Percentiles rank a stretch among this genome's conserved stretches.
These are phyloP conservation scores for Sporisorium graminicola DNA, from an alignment of 1,284 basidiomycete species.

Conservation along the genomic window DNA sequence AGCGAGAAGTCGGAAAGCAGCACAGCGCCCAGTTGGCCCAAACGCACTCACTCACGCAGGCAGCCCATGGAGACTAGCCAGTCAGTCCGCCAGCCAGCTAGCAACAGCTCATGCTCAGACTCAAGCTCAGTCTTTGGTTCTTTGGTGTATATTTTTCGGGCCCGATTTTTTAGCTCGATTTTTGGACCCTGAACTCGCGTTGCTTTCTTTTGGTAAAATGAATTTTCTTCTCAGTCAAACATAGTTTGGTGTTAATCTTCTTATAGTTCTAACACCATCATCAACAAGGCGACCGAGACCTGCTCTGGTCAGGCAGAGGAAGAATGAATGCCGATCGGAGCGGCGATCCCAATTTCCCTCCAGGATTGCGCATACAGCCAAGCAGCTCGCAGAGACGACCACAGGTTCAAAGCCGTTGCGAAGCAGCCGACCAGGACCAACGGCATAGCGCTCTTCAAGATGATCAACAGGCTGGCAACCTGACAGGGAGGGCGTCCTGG, in stretches of 20 bases:
- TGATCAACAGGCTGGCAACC: not conserved
- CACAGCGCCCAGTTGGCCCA: conserved; percentile 20
- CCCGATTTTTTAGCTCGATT: conserved; percentile 16
- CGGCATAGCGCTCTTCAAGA: not conserved
- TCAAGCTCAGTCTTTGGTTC: not conserved
- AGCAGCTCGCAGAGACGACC: conserved; percentile 38
- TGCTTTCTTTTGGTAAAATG: not conserved
- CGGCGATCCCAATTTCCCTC: conserved; percentile 62
- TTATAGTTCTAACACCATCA: not conserved
- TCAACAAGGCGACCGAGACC: conserved; percentile 7
- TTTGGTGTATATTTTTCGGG: conserved; percentile 12
- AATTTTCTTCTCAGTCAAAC: not conserved
- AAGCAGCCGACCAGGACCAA: not conserved
- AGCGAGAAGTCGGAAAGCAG: not conserved
- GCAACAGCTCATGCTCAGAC: too few relatives aligned
- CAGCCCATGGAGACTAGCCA: too few relatives aligned
- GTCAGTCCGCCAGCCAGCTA: not conserved
- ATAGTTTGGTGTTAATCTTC: not conserved
- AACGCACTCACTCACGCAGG: conserved; percentile 11
- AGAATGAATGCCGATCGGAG: conserved; percentile 25
- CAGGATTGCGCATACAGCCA: conserved; percentile 50
- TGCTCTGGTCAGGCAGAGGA: conserved; percentile 12
- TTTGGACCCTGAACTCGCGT: conserved; percentile 44
- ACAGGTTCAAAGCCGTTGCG: too few relatives aligned
- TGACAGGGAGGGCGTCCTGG: conserved; percentile 35